Evolutionary conservation across 176 grass and related monocot genomes (phyloP).

Genomic region (Phyllostachys edulis): DNA sequence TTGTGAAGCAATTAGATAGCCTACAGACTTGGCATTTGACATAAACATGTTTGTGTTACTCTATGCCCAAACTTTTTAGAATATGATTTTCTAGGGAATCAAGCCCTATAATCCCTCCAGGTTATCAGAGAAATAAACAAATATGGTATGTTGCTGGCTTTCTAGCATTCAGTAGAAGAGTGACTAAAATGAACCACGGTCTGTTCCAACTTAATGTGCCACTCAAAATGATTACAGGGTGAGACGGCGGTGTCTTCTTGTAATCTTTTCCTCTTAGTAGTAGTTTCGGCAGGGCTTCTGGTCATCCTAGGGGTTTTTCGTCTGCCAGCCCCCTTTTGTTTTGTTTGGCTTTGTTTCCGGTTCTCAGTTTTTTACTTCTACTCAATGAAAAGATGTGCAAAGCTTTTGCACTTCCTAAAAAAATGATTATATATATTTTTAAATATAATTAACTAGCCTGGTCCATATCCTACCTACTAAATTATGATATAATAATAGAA

Average conservation of each 20-base stretch:
- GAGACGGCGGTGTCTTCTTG: too few species aligned
- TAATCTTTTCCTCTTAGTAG: too few species aligned
- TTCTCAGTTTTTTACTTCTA: too few species aligned
- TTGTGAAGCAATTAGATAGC: neutral
- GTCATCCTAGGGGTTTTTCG: too few species aligned
- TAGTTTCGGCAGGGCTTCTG: too few species aligned
- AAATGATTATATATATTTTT: too few species aligned
- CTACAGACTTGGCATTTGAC: slow-evolving; percentile 6
- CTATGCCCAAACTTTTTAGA: neutral
- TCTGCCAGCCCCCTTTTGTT: too few species aligned
- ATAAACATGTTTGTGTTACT: slow-evolving; percentile 13
- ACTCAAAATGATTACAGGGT: slow-evolving; percentile 22
- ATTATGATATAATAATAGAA: slow-evolving; percentile 11
- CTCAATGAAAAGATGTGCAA: too few species aligned
- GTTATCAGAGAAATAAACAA: slow-evolving; percentile 9
- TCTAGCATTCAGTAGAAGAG: neutral
- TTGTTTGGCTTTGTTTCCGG: too few species aligned
- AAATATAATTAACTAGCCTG: neutral
- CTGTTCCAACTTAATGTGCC: neutral
- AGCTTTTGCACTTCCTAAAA: too few species aligned
- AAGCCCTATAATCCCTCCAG: neutral
- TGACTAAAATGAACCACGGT: neutral
- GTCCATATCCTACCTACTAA: slow-evolving; percentile 8
- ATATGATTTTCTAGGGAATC: neutral
- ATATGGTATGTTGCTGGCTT: neutral